phyloP scores from a whole-genome alignment of 331 rosid species.

The Telfairia occidentalis region DNA sequence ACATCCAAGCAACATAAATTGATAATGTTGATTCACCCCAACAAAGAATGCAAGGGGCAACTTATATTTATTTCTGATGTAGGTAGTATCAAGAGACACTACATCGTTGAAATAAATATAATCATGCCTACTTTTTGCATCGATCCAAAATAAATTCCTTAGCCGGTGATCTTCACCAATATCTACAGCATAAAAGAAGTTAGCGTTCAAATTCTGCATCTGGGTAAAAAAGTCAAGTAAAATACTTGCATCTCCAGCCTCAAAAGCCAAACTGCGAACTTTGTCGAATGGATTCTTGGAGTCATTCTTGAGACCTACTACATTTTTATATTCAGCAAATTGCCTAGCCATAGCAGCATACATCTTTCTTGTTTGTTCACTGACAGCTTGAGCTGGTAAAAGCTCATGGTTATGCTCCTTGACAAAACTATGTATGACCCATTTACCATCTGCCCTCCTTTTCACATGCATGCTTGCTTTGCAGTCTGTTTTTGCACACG shows the following conservation, averaged over 20 bases:
- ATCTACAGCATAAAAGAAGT: constrained; percentile 79
- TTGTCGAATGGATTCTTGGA: constrained; percentile 63
- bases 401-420: constrained; percentile 94
- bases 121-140: constrained; percentile 90
- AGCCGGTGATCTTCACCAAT: constrained; percentile 81
- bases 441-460: constrained; percentile 85
- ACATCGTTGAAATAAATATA: constrained; percentile 67
- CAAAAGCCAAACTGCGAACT: constrained; percentile 62
- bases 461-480: constrained; percentile 99
- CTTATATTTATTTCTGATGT: constrained; percentile 72
- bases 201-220: constrained; percentile 73
- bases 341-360: constrained; percentile 98
- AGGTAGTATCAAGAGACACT: constrained; percentile 76
- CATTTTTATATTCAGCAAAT: constrained; percentile 89
- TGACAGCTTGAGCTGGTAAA: constrained; percentile 95
- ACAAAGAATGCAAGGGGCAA: constrained; percentile 88
- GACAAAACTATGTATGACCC: constrained; percentile 91
- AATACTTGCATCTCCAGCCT: constrained; percentile 60
- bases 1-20: constrained; percentile 82
- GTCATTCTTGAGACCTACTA: constrained; percentile 73
- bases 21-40: constrained; percentile 96
- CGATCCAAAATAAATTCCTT: constrained; percentile 74
- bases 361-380: constrained; percentile 95
- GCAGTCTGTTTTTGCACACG: constrained; percentile 91
- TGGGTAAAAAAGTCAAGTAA: constrained; percentile 60